These are phyloP conservation scores for Suhomyces bokatorum DNA, from an alignment of 1,139 yeast genomes.

Conservation along the genomic window DNA sequence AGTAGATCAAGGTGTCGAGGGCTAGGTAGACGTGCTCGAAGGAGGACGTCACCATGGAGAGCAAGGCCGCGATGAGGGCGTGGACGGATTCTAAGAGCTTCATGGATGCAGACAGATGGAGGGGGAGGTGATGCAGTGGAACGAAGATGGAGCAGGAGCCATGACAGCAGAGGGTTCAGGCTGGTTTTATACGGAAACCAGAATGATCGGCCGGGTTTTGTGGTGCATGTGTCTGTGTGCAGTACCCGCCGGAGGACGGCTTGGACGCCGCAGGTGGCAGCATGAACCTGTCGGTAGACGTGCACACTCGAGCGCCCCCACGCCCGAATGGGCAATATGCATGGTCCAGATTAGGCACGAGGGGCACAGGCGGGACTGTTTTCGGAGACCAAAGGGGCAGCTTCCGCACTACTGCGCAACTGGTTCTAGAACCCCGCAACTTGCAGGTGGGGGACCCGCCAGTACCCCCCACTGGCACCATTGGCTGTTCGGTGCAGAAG, in stretches of 20 bases:
- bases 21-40: conserved; percentile 18
- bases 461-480: neutral
- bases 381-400: neutral
- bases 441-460: neutral
- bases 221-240: neutral
- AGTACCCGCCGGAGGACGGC: too few species aligned
- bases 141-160: neutral
- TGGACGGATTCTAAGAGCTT: conserved; percentile 6
- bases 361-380: conserved; percentile 8
- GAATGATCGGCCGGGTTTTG: neutral
- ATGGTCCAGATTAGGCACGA: conserved; percentile 2
- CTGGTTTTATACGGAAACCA: neutral
- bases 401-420: neutral
- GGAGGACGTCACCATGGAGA: conserved; percentile 8
- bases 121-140: neutral
- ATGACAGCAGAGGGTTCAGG: too few species aligned
- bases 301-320: too few species aligned
- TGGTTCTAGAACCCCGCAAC: neutral
- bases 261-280: too few species aligned
- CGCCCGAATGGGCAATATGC: neutral
- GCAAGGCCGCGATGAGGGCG: conserved; percentile 5
- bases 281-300: too few species aligned
- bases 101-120: neutral
- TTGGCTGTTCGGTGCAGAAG: neutral
- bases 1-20: conserved; percentile 32